Percentiles rank a stretch among this genome's conserved stretches.
Evolutionary conservation across 192 early-diverging fungal species (phyloP).

Genomic region (Phycomyces nitens): DNA sequence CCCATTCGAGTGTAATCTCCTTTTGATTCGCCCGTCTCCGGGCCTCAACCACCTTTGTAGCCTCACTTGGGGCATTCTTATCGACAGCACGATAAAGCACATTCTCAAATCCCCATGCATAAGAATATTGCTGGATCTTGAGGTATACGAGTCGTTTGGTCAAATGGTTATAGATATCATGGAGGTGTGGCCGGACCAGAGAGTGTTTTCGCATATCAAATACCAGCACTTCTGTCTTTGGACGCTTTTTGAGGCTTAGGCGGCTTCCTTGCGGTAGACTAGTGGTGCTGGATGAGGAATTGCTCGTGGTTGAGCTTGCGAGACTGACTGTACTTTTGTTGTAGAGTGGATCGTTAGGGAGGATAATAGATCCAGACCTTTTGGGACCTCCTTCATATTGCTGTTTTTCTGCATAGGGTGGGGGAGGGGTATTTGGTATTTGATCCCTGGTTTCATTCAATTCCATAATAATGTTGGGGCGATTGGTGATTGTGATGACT

Average conservation of each 20-base stretch:
- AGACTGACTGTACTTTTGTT: neutral
- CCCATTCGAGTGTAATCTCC: conserved; percentile 30
- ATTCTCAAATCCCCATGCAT: conserved; percentile 40
- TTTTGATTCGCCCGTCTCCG: conserved; percentile 32
- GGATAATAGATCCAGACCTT: too few relatives aligned
- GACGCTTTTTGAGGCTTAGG: neutral
- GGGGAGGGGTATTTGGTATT: neutral
- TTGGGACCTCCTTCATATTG: neutral
- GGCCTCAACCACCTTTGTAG: conserved; percentile 22
- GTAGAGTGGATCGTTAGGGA: neutral
- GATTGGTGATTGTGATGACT: too few relatives aligned
- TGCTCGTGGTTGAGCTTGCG: neutral
- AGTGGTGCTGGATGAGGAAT: neutral
- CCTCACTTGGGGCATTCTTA: neutral
- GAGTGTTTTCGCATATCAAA: conserved; percentile 31
- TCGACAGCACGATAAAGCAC: conserved; percentile 12
- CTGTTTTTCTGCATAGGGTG: neutral
- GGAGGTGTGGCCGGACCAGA: conserved; percentile 19
- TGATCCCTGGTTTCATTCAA: too few relatives aligned
- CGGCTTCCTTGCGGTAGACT: neutral
- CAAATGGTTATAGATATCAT: conserved; percentile 23
- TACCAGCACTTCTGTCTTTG: conserved; percentile 1
- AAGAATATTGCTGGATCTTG: conserved; percentile 34
- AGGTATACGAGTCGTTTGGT: conserved; percentile 27
- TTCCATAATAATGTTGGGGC: too few relatives aligned